Base-by-base conservation (phyloP, 345 rosid genomes). In the Rubroshorea leprosula region DNA sequence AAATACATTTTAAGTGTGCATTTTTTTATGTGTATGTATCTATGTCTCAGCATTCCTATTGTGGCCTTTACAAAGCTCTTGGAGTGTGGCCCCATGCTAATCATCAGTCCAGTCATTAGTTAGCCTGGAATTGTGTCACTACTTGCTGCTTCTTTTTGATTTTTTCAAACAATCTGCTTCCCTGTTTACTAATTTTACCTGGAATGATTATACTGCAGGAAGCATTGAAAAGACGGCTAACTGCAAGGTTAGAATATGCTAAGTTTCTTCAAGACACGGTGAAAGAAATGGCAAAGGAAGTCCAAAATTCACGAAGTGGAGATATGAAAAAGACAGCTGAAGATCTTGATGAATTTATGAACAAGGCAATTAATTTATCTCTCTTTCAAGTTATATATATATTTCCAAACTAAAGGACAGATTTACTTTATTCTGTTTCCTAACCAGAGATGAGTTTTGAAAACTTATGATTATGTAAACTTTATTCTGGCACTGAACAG, bases 251-350 rank as follows among this genome's bases (percentile, higher is more conserved):
- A 69, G 96, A 86, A 68, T 88, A 88, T 71, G 96, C 98, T 58
- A 91, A 88, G 84, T 91, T 91, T 78, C 95, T 91, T 50, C 98
- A 91, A 69, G 98, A 88, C 61, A 91, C 96, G 1, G 98, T 86
- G 52, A 88, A 86, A 73, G 98, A 91, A 84, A 91, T 91, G 98
- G 98, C 96, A 71, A 91, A 88, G 76, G 98, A 91, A 81, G 82
- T 91, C 67, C 98, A 91, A 63, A 83, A 68, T 68, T 80, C 92
- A 0, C 82, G 95, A 57, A 88, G 92, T 70, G 95, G 95, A 51
- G 95, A 88, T 52, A 61, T 69, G 48, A 91, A 84, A 73, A 81
- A 86, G 77, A 91, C 98, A 0, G 98, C 98, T 6, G 90, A 84
- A 80, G 98, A 91, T 83, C 92, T 91, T 24, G 98, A 82, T 73